Conservation (phyloP, 768 basidiomycete genomes). For the Auriculariales sp. region DNA sequence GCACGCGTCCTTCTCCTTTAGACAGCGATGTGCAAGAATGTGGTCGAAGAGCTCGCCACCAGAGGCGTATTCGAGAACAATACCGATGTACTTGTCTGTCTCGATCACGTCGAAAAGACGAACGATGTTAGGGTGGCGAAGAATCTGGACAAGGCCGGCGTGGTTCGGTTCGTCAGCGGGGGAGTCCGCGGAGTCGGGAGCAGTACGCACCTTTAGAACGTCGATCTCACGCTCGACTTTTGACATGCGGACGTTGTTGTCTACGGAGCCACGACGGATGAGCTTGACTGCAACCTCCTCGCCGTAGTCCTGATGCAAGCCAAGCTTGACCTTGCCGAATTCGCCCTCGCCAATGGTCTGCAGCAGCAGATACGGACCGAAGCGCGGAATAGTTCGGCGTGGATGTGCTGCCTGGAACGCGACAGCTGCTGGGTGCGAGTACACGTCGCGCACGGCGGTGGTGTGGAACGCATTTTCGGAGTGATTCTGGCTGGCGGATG, state of each 20-base stretch:
- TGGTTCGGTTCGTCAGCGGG: conserved; percentile 9
- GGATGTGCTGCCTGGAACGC: conserved; percentile 77
- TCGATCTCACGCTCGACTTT: conserved; percentile 98
- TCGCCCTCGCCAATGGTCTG: conserved; percentile 98
- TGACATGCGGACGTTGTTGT: conserved; percentile 70
- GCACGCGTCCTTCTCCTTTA: conserved; percentile 86
- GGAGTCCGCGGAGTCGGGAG: conserved; percentile 5
- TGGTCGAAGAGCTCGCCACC: conserved; percentile 98
- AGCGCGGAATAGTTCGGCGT: conserved; percentile 75
- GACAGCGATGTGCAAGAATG: conserved; percentile 92
- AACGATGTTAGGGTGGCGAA: conserved; percentile 97
- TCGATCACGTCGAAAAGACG: conserved; percentile 97
- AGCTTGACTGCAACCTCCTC: conserved; percentile 99
- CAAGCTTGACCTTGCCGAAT: conserved; percentile 98
- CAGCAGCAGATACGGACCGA: conserved; percentile 88
- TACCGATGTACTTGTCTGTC: conserved; percentile 99
- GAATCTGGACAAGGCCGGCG: conserved; percentile 33
- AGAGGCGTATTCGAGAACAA: conserved; percentile 95
- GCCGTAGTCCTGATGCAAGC: conserved; percentile 82
- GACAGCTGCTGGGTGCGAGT: conserved; percentile 70
- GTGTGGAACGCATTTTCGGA: conserved; percentile 31
- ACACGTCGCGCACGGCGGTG: conserved; percentile 60
- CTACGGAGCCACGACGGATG: conserved; percentile 84
- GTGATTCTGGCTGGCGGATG: conserved; percentile 10
- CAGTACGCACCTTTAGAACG: conserved; percentile 66